A percentile compares a stretch with the other conserved stretches of the same genome.
These are phyloP conservation scores for Coemansia sp. DNA, from an alignment of 192 early-diverging fungal genomes.

Conservation along the genomic window DNA sequence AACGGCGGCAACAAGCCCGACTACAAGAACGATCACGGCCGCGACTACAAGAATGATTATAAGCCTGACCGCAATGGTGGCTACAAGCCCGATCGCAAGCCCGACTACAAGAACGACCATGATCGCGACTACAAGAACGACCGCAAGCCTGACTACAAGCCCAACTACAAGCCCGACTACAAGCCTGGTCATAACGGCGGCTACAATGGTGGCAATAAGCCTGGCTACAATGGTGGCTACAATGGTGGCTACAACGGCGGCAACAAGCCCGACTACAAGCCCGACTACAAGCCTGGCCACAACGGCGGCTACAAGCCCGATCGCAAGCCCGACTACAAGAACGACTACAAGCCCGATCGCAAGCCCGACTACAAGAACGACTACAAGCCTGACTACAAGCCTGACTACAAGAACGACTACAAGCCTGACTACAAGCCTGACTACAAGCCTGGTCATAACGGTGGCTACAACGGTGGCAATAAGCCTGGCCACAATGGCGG, in stretches of 20 bases:
- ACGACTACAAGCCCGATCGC: not conserved
- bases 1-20: conserved; percentile 2
- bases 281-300: not conserved
- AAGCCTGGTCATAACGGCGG: no score
- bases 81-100: not conserved
- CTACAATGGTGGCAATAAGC: not conserved
- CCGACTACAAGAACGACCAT: not conserved
- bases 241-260: not conserved
- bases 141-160: not conserved
- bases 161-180: not conserved
- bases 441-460: not conserved
- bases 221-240: not conserved
- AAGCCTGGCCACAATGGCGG: not conserved
- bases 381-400: not conserved
- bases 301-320: not conserved
- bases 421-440: not conserved
- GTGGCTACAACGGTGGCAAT: not conserved
- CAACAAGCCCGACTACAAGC: not conserved
- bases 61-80: no score
- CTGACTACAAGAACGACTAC: not conserved
- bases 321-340: not conserved
- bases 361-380: not conserved
- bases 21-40: not conserved
- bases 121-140: not conserved
- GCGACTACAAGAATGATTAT: not conserved